Evolutionary conservation across 1,284 basidiomycete species (phyloP).

Genomic region (Lentinus polychrous): DNA sequence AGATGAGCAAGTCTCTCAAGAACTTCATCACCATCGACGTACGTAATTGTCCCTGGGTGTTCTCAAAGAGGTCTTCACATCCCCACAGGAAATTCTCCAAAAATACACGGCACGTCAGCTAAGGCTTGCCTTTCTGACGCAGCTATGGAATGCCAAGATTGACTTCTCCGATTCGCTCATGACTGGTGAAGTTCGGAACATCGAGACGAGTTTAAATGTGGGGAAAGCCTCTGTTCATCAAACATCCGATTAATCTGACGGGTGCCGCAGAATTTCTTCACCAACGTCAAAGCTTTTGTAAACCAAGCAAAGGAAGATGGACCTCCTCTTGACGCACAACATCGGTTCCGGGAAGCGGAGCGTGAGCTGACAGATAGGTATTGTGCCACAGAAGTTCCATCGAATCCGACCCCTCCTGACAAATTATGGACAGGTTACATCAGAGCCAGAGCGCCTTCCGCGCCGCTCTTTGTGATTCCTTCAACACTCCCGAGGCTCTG

Average conservation of each 20-base stretch:
- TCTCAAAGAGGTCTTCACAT: slow-evolving; percentile 2
- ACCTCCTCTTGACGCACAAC: slow-evolving; percentile 47
- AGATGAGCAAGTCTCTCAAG: slow-evolving; percentile 99
- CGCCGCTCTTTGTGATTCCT: slow-evolving; percentile 92
- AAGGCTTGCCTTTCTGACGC: slow-evolving; percentile 89
- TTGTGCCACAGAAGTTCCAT: slow-evolving; percentile 3
- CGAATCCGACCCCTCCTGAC: slow-evolving; percentile 1
- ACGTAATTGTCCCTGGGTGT: slow-evolving; percentile 21
- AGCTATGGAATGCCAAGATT: slow-evolving; percentile 88
- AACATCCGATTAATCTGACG: not conserved
- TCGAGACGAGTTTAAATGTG: slow-evolving; percentile 87
- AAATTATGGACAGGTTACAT: slow-evolving; percentile 48
- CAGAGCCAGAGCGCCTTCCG: slow-evolving; percentile 79
- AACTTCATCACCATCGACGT: slow-evolving; percentile 99
- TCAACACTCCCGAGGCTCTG: slow-evolving; percentile 90
- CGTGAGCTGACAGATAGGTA: slow-evolving; percentile 60
- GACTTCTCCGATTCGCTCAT: slow-evolving; percentile 92
- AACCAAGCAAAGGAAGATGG: slow-evolving; percentile 44
- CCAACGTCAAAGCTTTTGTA: slow-evolving; percentile 78
- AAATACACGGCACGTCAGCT: slow-evolving; percentile 86
- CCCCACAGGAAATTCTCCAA: slow-evolving; percentile 77
- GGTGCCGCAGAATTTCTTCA: slow-evolving; percentile 86
- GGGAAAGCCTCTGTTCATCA: slow-evolving; percentile 21
- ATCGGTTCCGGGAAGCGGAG: slow-evolving; percentile 62
- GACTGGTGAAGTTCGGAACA: slow-evolving; percentile 83